A percentile compares a stretch with the other conserved stretches of the same genome.
Evolutionary conservation across 345 rosid species (phyloP).

Genomic region (Corymbia maculata): DNA sequence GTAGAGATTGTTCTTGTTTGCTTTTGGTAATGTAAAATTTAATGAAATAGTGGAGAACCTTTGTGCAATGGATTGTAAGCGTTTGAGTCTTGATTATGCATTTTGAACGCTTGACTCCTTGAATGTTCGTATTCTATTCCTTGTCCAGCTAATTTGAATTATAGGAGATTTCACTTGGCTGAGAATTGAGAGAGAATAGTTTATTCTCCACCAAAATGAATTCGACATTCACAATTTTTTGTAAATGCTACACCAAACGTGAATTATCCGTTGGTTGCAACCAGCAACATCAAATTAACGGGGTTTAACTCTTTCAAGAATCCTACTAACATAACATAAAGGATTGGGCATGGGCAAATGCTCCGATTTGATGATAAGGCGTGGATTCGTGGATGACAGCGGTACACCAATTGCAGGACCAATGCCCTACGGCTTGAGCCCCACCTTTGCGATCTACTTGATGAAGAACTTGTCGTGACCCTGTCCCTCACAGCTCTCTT

Average conservation of each 20-base stretch:
- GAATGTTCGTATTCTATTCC: background rate
- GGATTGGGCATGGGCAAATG: background rate
- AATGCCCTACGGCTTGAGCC: fast-evolving
- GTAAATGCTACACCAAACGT: background rate
- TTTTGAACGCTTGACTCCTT: background rate
- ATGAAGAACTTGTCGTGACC: no score
- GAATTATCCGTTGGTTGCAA: no score
- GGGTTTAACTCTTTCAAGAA: background rate
- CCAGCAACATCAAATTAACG: background rate
- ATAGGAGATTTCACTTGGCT: background rate
- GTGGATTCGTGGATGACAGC: no score
- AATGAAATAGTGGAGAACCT: background rate
- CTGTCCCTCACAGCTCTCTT: no score
- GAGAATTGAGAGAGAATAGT: background rate
- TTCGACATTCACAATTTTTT: background rate
- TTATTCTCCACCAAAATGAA: background rate
- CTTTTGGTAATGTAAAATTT: background rate
- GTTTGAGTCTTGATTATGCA: background rate
- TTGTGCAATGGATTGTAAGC: background rate
- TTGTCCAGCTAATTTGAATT: background rate
- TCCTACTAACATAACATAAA: background rate
- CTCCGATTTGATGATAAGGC: background rate
- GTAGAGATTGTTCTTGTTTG: background rate
- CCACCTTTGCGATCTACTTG: background rate
- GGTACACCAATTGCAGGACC: background rate